Evolutionary conservation across 1,139 yeast species (phyloP), one percentile per base, ranked within the genome.

Genomic region (Chernovozyma aurita): DNA sequence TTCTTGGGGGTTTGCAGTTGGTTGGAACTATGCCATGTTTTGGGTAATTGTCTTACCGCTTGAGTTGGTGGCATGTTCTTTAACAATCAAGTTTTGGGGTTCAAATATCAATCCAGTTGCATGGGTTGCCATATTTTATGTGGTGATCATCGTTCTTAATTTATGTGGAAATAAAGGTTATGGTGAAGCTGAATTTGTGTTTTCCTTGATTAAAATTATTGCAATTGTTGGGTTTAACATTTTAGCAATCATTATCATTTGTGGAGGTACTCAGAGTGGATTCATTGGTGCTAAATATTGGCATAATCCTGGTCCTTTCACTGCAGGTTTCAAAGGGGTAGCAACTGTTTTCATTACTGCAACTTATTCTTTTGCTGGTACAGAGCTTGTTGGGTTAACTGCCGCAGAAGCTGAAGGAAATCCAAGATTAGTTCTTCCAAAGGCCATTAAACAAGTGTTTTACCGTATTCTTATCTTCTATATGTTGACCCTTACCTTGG

Each of bases 1-100:
- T 2, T 72, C 86, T 9, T 77, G 84, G 76, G 88, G 87, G 30
- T 85, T 85, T 56, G 80, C 85, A 28, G 74, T 78, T 65, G 86
- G 83, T 32, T 76, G 80, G 76, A 80, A 80, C 57, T 82, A 80
- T 54, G 78, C 80, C 30, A 56, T 80, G 42, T 80, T 77, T 57
- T 82, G 87, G 88, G 67, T 80, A 15, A 71, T 81, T 37, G 79
- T 80, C 31, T 57, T 82, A 43, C 88, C 90, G 2, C 61, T 80
- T 43, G 90, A 83, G 55, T 65, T 82, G 46, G 85, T 80, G 42
- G 88, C 88, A 9, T 79, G 84, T 29, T 73, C 87, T 7, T 63
- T 82, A 46, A 78, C 85, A 9, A 79, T 82, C 41, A 64, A 73
- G 38, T 82, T 70, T 52, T 83, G 92, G 90, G 69, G 78, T 25